Evolutionary conservation across 78 protist genomes (phyloP).

Genomic region (Paulinella micropora): DNA sequence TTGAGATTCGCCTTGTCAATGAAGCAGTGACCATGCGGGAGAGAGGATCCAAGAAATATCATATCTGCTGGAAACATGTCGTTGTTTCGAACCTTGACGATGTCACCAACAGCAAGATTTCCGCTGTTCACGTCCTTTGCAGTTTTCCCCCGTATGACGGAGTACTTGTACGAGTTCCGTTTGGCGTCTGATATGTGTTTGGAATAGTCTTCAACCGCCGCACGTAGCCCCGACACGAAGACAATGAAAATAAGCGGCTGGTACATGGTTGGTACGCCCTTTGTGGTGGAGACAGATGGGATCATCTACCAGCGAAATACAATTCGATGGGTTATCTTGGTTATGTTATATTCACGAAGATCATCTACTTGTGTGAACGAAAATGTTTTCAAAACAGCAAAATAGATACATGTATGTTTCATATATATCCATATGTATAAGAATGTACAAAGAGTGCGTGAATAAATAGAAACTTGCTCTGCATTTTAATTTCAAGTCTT

Average conservation of each 20-base stretch:
- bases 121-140: too few species aligned
- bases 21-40: neutral
- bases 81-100: neutral
- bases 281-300: neutral
- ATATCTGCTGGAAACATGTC: conserved; percentile 1
- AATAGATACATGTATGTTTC: too few species aligned
- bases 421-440: too few species aligned
- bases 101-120: neutral
- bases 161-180: neutral
- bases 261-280: neutral
- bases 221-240: neutral
- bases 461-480: too few species aligned
- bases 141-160: too few species aligned
- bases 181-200: neutral
- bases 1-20: conserved; percentile 27
- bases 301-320: too few species aligned
- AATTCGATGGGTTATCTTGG: too few species aligned
- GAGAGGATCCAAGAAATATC: neutral
- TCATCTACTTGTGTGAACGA: too few species aligned
- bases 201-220: neutral
- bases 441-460: too few species aligned
- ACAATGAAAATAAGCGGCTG: neutral
- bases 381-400: too few species aligned
- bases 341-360: too few species aligned
- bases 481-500: too few species aligned